These are phyloP conservation scores for Diophrys sp. DNA, from an alignment of 73 alveolate species.

Conservation along the genomic window DNA sequence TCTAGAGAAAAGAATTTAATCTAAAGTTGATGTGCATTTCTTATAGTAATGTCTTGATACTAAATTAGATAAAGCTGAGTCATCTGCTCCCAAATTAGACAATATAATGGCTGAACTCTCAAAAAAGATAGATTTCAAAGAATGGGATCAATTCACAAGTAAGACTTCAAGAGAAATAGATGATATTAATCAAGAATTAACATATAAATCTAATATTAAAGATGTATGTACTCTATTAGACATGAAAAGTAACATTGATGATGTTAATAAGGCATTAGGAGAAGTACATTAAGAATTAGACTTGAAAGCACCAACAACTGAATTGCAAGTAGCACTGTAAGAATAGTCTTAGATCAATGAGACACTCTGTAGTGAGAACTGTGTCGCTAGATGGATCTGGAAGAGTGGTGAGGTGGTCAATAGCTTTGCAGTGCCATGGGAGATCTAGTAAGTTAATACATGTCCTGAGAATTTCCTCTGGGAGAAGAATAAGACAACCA, in stretches of 20 bases:
- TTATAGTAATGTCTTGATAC: conserved; percentile 20
- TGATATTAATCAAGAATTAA: conserved; percentile 24
- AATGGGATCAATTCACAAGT: conserved; percentile 28
- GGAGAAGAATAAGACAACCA: conserved; percentile 90
- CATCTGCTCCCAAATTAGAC: conserved; percentile 4
- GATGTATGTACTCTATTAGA: conserved; percentile 60
- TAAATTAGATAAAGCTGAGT: conserved; percentile 19
- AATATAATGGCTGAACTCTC: conserved; percentile 14
- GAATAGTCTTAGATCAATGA: conserved; percentile 82
- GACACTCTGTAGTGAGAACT: conserved; percentile 84
- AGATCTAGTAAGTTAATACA: conserved; percentile 78
- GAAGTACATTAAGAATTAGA: neutral
- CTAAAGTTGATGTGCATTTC: conserved; percentile 13
- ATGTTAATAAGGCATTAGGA: conserved; percentile 64
- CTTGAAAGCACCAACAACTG: neutral
- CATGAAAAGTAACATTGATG: conserved; percentile 70
- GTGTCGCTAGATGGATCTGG: conserved; percentile 90
- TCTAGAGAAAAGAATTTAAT: neutral
- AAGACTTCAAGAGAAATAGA: conserved; percentile 7
- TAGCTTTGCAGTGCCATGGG: conserved; percentile 84
- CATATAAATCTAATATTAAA: conserved; percentile 53
- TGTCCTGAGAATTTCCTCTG: conserved; percentile 97
- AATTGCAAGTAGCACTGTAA: conserved; percentile 58
- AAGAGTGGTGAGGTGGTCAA: conserved; percentile 69
- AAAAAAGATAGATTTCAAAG: conserved; percentile 21